Base-by-base conservation (phyloP, 2,329 filamentous ascomycete species). In the Myrmaecium sp. region DNA sequence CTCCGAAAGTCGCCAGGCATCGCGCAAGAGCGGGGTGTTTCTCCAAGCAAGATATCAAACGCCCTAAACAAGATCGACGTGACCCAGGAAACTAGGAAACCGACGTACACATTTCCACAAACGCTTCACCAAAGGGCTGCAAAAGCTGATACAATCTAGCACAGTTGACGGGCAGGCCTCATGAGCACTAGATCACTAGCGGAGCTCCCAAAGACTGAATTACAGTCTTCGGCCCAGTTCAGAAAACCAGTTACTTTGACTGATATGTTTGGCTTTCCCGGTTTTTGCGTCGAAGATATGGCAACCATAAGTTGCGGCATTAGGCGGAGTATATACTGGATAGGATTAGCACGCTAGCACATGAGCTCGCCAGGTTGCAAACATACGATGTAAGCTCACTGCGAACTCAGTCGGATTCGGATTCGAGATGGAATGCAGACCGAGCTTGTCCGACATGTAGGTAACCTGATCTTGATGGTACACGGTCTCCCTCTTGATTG, bases 401-500 rank as follows among this genome's bases (percentile, higher is more conserved):
- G 83, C 84, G 44, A 76, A 73, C 47, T 81, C 69, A 41, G 66
- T 62, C 25, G 59, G 53, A 38, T 78, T 71, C 14, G 69, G 67
- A 50, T 93, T 93, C 37, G 67, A 70, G 32, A 93, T 75, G 28
- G 74, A 71, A 54, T 94, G 84, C 21, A 94, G 61, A 12, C 84
- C 84, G 15, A 93, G 69, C 55, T 82, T 48, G 48, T 93, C 84
- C 20, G 80, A 78, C 74, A 94, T 93, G 52, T 93, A 93, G 6
- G 81, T 75, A 20, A 92, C 81, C 34, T 76, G 60, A 36, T 86
- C 75, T 44, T 74, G 62, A 26, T 60, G 55, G 43, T 82, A 78
- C 21, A 62, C 64, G 20, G 67, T 78, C 42, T 80, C 67, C 23
- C 69, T 73, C 36, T 72, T 74, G 30, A 78, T 51, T 32, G 58